A percentile compares a stretch with the other conserved stretches of the same genome.
Evolutionary conservation across 75 land plant genomes (phyloP).

Genomic region (Pinus tabuliformis): DNA sequence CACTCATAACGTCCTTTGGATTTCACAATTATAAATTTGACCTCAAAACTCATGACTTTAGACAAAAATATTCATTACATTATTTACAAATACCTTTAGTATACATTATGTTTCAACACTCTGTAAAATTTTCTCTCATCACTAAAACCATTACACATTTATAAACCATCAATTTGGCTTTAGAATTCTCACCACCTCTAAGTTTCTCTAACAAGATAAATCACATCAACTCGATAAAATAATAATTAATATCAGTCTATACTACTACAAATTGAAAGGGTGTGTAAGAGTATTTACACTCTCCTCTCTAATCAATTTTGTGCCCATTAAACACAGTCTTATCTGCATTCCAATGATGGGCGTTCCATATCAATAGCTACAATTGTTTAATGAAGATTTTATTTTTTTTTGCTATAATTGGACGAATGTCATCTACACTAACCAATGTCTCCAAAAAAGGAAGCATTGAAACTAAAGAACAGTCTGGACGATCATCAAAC

Average conservation of each 20-base stretch:
- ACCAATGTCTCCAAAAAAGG: slow-evolving; percentile 82
- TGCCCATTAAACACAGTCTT: background rate
- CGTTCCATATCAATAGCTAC: slow-evolving; percentile 17
- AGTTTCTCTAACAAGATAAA: background rate
- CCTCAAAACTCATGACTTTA: too few species aligned
- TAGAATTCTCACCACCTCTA: background rate
- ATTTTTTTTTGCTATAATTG: slow-evolving; percentile 69
- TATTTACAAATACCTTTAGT: too few species aligned
- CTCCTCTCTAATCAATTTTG: background rate
- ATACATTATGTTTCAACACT: too few species aligned
- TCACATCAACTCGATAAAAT: too few species aligned
- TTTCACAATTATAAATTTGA: too few species aligned
- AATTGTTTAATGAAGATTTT: slow-evolving; percentile 58
- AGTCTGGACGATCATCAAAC: slow-evolving; percentile 72
- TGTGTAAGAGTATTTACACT: background rate
- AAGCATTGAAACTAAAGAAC: slow-evolving; percentile 48
- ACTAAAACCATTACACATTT: too few species aligned
- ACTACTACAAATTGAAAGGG: background rate
- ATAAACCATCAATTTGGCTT: too few species aligned
- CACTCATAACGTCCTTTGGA: too few species aligned
- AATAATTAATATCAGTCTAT: background rate
- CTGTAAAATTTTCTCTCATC: too few species aligned
- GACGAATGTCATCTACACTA: slow-evolving; percentile 72
- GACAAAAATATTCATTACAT: too few species aligned
- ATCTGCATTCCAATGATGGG: background rate